Conservation (phyloP, 1,139 yeast genomes). For the Dujonia santamariae region DNA sequence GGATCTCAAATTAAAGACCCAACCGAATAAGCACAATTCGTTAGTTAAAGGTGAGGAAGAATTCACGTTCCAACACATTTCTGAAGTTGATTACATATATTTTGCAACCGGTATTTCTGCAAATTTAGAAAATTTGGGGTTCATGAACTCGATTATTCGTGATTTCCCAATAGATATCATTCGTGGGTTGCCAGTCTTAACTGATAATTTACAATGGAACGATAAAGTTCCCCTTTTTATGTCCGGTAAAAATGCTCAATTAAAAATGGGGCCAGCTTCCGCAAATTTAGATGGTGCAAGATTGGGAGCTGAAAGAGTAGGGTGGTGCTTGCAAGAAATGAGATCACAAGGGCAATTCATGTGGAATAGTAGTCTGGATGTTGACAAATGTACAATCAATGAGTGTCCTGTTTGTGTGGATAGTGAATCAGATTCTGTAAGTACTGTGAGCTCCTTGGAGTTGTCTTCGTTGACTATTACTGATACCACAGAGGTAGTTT, state of each 20-base stretch:
- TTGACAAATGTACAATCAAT: neutral
- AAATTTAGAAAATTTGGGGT: constrained; percentile 26
- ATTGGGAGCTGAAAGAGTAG: constrained; percentile 46
- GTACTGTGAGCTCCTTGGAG: constrained; percentile 5
- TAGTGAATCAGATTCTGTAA: neutral
- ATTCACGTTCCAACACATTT: neutral
- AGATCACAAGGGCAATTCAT: constrained; percentile 22
- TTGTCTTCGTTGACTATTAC: neutral
- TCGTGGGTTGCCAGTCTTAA: constrained; percentile 41
- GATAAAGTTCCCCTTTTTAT: constrained; percentile 37
- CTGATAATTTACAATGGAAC: constrained; percentile 45
- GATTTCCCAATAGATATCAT: constrained; percentile 29
- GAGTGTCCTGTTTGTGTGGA: constrained; percentile 5
- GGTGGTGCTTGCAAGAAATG: constrained; percentile 33
- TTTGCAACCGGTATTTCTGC: constrained; percentile 45
- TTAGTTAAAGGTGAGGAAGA: neutral
- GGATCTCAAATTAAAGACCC: constrained; percentile 15
- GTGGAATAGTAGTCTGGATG: constrained; percentile 15
- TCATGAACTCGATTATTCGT: constrained; percentile 24
- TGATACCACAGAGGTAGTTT: constrained; percentile 6
- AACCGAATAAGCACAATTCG: constrained; percentile 5
- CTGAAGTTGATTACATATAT: constrained; percentile 32
- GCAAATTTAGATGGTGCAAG: constrained; percentile 50
- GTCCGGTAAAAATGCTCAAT: constrained; percentile 44
- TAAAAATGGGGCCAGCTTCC: constrained; percentile 46